Evolutionary conservation across 2,329 filamentous ascomycete genomes (phyloP).

Genomic region (Hyphodiscus sp.): DNA sequence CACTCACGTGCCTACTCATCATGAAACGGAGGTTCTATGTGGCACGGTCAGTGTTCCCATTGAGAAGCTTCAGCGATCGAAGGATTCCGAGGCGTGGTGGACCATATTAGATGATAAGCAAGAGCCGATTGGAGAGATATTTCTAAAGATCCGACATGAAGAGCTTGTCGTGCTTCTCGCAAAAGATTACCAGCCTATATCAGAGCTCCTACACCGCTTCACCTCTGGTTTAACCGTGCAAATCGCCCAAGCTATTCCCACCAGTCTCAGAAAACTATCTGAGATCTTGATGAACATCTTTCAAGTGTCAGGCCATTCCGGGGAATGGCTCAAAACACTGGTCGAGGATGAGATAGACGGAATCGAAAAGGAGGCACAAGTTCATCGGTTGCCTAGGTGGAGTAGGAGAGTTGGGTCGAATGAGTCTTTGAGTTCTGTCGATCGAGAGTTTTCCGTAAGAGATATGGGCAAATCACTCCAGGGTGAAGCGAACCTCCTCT

Average conservation of each 20-base stretch:
- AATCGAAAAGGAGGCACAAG: constrained; percentile 71
- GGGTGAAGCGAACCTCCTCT: constrained; percentile 88
- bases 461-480: constrained; percentile 75
- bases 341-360: constrained; percentile 98
- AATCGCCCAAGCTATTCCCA: constrained; percentile 71
- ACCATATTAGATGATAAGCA: constrained; percentile 71
- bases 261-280: constrained; percentile 71
- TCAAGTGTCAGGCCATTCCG: constrained; percentile 78
- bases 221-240: constrained; percentile 76
- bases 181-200: constrained; percentile 77
- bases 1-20: constrained; percentile 19
- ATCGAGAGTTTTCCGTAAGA: constrained; percentile 65
- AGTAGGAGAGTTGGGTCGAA: constrained; percentile 64
- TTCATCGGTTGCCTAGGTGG: constrained; percentile 63
- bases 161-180: constrained; percentile 85
- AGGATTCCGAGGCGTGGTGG: constrained; percentile 84
- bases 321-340: constrained; percentile 86
- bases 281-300: constrained; percentile 91
- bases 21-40: constrained; percentile 46
- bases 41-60: constrained; percentile 71
- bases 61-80: constrained; percentile 69
- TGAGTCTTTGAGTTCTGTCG: constrained; percentile 57
- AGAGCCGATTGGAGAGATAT: constrained; percentile 72
- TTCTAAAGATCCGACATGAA: constrained; percentile 76
- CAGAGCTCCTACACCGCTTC: constrained; percentile 79